phyloP scores from a whole-genome alignment of 768 basidiomycete species.

The Coprinopsis marcescibilis region DNA sequence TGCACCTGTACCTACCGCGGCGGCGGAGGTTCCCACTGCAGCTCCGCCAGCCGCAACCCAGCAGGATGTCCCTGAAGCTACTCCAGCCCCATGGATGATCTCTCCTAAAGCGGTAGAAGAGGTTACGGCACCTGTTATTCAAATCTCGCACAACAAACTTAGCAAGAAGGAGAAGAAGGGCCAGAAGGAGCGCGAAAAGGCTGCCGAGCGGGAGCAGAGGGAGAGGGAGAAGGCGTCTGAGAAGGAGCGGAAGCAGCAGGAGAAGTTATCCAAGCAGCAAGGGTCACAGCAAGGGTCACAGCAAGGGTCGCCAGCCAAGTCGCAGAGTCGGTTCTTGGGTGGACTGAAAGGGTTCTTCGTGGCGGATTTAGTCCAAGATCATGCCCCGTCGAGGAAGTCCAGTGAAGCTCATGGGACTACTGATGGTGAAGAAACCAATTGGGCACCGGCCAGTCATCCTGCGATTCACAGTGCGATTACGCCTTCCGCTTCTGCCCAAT shows the following conservation, averaged over 20 bases:
- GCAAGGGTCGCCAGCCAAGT: slow-evolving; percentile 13
- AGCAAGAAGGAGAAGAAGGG: background rate
- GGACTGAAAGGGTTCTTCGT: slow-evolving; percentile 42
- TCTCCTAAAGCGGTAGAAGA: background rate
- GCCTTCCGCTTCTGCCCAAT: background rate
- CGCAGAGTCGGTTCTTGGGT: slow-evolving; percentile 33
- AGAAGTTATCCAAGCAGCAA: slow-evolving; percentile 15
- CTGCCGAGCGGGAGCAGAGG: background rate
- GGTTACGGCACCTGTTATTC: background rate
- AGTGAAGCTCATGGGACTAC: background rate
- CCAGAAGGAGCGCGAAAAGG: slow-evolving; percentile 1
- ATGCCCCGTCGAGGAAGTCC: background rate
- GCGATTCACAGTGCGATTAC: slow-evolving; percentile 11
- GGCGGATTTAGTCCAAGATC: slow-evolving; percentile 6
- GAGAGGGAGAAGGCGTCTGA: slow-evolving; percentile 1
- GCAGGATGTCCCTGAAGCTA: too few relatives aligned
- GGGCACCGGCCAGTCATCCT: background rate
- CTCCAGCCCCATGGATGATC: too few relatives aligned
- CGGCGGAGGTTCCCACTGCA: too few relatives aligned
- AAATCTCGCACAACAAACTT: background rate
- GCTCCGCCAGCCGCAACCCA: background rate
- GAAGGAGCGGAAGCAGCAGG: slow-evolving; percentile 15
- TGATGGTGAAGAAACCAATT: background rate
- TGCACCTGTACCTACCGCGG: too few relatives aligned
- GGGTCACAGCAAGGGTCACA: slow-evolving; percentile 3